Evolutionary conservation across 2,329 filamentous ascomycete genomes (phyloP).

Genomic region (Basipetospora chlamydospora): DNA sequence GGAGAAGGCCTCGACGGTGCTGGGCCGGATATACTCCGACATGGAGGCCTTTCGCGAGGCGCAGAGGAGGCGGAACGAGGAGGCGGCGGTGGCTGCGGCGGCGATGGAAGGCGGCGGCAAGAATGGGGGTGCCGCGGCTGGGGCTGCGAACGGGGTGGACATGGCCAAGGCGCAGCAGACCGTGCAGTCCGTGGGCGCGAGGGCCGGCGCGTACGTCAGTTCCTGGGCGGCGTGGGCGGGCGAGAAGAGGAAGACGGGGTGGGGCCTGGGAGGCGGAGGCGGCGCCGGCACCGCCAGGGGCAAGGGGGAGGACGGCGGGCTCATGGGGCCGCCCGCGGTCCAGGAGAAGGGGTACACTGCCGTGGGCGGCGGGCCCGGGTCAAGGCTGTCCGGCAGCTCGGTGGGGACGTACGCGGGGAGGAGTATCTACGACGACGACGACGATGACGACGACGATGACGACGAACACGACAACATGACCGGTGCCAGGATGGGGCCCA

Average conservation of each 20-base stretch:
- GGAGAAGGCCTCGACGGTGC: slow-evolving; percentile 74
- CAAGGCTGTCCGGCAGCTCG: not conserved
- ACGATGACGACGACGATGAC: not conserved
- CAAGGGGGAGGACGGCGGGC: not conserved
- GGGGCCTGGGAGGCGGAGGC: slow-evolving; percentile 13
- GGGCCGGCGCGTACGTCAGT: slow-evolving; percentile 49
- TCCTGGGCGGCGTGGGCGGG: slow-evolving; percentile 58
- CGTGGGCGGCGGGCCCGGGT: not conserved
- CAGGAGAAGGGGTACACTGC: not conserved
- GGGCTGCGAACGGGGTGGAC: slow-evolving; percentile 14
- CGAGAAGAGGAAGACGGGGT: slow-evolving; percentile 53
- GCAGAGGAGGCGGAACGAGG: slow-evolving; percentile 25
- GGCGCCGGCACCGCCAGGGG: not conserved
- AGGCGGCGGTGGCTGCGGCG: slow-evolving; percentile 15
- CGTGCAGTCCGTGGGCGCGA: slow-evolving; percentile 33
- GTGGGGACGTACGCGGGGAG: not conserved
- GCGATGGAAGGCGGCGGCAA: not conserved
- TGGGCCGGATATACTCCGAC: slow-evolving; percentile 81
- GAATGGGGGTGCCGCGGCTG: too few species aligned
- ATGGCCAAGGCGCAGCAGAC: slow-evolving; percentile 29
- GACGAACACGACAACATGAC: not conserved
- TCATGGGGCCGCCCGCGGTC: not conserved
- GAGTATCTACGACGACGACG: not conserved
- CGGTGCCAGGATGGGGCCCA: not conserved
- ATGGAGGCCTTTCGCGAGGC: slow-evolving; percentile 51